Base-by-base conservation (phyloP, 169 alveolate genomes). In the Perkinsus olseni region DNA sequence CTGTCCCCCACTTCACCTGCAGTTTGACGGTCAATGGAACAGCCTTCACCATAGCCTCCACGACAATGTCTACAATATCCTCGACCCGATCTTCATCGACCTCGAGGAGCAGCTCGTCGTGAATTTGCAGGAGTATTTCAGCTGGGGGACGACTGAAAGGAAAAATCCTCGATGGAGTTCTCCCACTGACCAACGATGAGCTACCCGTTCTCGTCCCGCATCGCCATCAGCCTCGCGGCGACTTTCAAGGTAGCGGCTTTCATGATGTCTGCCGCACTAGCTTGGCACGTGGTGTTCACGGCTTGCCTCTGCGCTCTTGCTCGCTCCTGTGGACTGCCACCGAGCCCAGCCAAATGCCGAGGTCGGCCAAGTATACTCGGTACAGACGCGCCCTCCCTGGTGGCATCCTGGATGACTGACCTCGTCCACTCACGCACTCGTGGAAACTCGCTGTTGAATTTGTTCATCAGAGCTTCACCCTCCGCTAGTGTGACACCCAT, bases 241-340 rank as follows among this genome's bases (percentile, higher is more conserved):
- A 40, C 50, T 28, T 91, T 38, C 62, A 91, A 34, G 51, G 39
- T 91, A n/a, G 92, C 92, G 1, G 38, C 74, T 50, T 38, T 39
- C 92, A 91, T 91, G 92, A 91, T 39, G 21, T 91, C 92, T 8
- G 92, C 92, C 21, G 92, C 92, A 48, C 45, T n/a, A 39, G 92
- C 92, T 38, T 91, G 92, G 92, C 92, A 91, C 48, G 39, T 6
- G n/a, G 62, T 91, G 51, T 91, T 91, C 92, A 91, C 92, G 36
- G 38, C 92, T 31, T 91, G 92, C 62, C 92, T 40, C 21, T 91
- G 38, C 38, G 39, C 50, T 40, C 50, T 40, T 40, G 50, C 50
- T 11, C 50, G 50, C 50, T 40, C 50, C 11, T 40, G 50, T 3
- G 50, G 21, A 40, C 21, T 40, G 50, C 50, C 50, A 40, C 50